phyloP scores from a whole-genome alignment of 2,329 filamentous ascomycete species.

The Plenodomus lindquistii region DNA sequence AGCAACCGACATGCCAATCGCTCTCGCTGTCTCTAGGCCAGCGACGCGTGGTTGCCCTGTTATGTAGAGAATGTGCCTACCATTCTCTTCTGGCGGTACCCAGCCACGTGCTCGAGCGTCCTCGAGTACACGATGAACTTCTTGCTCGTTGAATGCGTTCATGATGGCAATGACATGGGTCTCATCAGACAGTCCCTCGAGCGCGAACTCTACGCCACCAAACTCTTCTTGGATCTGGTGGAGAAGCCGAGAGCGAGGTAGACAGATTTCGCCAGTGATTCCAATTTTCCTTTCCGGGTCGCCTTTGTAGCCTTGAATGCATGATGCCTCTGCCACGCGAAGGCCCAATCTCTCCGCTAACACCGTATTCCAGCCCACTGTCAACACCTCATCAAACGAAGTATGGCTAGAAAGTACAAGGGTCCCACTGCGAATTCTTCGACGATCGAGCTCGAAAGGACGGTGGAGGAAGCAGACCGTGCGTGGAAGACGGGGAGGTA shows the following conservation, averaged over 20 bases:
- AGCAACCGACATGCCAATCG: conserved; percentile 38
- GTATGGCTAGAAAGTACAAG: conserved; percentile 43
- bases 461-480: conserved; percentile 41
- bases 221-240: conserved; percentile 30
- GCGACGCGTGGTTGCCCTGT: conserved; percentile 43
- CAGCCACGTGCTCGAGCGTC: conserved; percentile 28
- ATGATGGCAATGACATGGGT: conserved; percentile 42
- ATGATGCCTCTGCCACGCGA: conserved; percentile 27
- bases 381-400: conserved; percentile 45
- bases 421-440: conserved; percentile 28
- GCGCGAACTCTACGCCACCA: conserved; percentile 30
- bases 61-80: conserved; percentile 41
- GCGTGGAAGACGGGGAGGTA: conserved; percentile 19
- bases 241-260: conserved; percentile 16
- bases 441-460: conserved; percentile 36
- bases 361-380: conserved; percentile 44
- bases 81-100: conserved; percentile 24
- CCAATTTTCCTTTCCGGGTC: conserved; percentile 44
- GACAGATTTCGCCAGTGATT: conserved; percentile 32
- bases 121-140: conserved; percentile 41
- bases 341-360: conserved; percentile 40
- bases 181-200: conserved; percentile 25
- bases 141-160: conserved; percentile 47
- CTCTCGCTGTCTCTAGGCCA: conserved; percentile 38
- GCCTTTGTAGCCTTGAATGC: conserved; percentile 46